phyloP scores from a whole-genome alignment of 1,284 basidiomycete genomes.

The Heterobasidion annosum region DNA sequence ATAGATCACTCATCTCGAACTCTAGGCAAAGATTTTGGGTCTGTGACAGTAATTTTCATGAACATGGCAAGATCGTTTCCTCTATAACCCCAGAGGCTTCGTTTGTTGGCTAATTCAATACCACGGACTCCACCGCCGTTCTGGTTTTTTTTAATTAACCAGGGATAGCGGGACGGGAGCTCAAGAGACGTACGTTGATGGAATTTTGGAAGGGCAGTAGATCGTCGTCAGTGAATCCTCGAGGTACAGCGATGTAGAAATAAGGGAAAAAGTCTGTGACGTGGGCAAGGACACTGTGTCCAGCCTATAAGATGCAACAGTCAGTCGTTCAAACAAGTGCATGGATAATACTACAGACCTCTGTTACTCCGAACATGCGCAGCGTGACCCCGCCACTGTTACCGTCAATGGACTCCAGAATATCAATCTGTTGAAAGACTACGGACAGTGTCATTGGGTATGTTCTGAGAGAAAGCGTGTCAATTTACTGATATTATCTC shows the following conservation, averaged over 20 bases:
- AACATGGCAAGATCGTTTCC: slow-evolving; percentile 77
- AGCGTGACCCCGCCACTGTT: slow-evolving; percentile 40
- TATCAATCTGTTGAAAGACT: slow-evolving; percentile 94
- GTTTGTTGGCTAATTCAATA: slow-evolving; percentile 58
- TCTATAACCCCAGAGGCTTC: slow-evolving; percentile 79
- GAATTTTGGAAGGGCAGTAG: slow-evolving; percentile 55
- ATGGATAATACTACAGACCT: slow-evolving; percentile 31
- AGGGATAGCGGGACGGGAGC: not conserved
- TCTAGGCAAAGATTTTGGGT: slow-evolving; percentile 73
- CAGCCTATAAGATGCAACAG: slow-evolving; percentile 36
- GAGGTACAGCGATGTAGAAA: slow-evolving; percentile 82
- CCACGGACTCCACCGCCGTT: slow-evolving; percentile 33
- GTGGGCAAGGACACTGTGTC: slow-evolving; percentile 81
- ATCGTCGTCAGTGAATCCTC: slow-evolving; percentile 70
- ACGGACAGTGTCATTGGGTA: not conserved
- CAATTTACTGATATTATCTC: slow-evolving; percentile 48
- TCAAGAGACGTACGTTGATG: slow-evolving; percentile 58
- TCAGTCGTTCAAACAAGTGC: not conserved
- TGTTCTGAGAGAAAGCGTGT: too few relatives aligned
- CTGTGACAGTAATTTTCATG: slow-evolving; percentile 71
- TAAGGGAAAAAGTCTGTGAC: slow-evolving; percentile 83
- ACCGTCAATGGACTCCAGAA: slow-evolving; percentile 64
- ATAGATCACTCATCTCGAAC: slow-evolving; percentile 73
- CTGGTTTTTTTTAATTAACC: slow-evolving; percentile 20
- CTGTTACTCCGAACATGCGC: slow-evolving; percentile 84